Conservation (phyloP, 805 yeast genomes). For the Kodamaea leandrae region DNA sequence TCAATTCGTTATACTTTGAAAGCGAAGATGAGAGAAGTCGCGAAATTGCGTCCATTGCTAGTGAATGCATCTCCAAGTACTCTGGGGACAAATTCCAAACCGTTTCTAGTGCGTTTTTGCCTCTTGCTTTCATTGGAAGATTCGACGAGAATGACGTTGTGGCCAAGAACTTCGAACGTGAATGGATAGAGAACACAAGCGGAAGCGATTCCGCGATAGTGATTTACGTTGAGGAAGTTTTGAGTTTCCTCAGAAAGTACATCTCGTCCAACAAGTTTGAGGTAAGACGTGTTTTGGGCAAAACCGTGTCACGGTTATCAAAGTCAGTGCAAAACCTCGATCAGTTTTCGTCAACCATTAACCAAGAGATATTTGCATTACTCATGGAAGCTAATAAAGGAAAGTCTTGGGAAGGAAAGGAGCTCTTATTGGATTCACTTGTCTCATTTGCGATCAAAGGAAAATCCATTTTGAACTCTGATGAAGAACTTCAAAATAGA, state of each 20-base stretch:
- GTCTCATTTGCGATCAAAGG: conserved; percentile 55
- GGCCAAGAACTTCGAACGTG: conserved; percentile 49
- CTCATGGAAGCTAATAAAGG: conserved; percentile 66
- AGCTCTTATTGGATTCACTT: conserved; percentile 66
- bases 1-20: conserved; percentile 60
- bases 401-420: conserved; percentile 88
- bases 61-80: conserved; percentile 64
- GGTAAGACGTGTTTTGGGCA: conserved; percentile 68
- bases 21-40: conserved; percentile 43
- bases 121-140: conserved; percentile 75
- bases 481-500: conserved; percentile 30
- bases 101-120: conserved; percentile 64
- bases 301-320: conserved; percentile 59
- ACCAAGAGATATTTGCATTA: conserved; percentile 43
- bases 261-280: conserved; percentile 58
- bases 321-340: conserved; percentile 36
- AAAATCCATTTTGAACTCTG: conserved; percentile 26
- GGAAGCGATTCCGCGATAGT: conserved; percentile 71
- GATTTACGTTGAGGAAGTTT: conserved; percentile 68
- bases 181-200: conserved; percentile 76
- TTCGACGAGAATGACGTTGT: conserved; percentile 56
- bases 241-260: conserved; percentile 46
- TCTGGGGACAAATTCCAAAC: conserved; percentile 65
- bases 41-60: conserved; percentile 55
- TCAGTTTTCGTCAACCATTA: conserved; percentile 20